Base-by-base conservation (phyloP, 805 yeast genomes). In the Candida montana region DNA sequence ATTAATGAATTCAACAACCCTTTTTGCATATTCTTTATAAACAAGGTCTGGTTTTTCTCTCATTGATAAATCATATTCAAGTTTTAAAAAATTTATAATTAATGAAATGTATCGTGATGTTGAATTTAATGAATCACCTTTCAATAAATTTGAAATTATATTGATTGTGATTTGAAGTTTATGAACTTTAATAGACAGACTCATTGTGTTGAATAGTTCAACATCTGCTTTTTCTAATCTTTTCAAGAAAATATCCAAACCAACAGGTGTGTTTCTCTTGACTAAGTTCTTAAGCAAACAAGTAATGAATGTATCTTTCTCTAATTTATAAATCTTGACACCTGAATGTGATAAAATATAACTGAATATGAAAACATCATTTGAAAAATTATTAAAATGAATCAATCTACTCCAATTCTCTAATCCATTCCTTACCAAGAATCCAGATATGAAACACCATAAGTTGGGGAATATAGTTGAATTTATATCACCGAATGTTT, bases 341-440 rank as follows among this genome's bases (percentile, higher is more conserved):
- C 55, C 54, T 1, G 55, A 48, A 20, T 49, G 48, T 17, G 41
- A 48, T 11, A 56, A 36, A 16, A 55, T 51, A 39, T 39, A 51
- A 2, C 52, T 31, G 30, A 37, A 53, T 2, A 53, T 42, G 15
- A 41, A 41, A 3, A 53, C 47, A 21, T 54, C 57, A 38, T 56
- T 55, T 3, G 45, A 45, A 36, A 56, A 52, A 16, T 51, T 39
- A 21, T 50, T 48, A 23, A 48, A 45, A 10, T 46, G 47, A 10
- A 56, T 48, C 32, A 56, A 21, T 6, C 50, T 44, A 27, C 51
- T 42, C 61, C 61, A 56, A 27, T 46, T 51, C 5, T 46, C 55
- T 15, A 48, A n/a, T 1, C 51, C 52, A 17, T 35, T 21, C 9
- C 39, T 29, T 7, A 51, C 53, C 7, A 51, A 23, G 18, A 36